Conservation (phyloP, 129 eudicot species). For the Solidago caesia region DNA sequence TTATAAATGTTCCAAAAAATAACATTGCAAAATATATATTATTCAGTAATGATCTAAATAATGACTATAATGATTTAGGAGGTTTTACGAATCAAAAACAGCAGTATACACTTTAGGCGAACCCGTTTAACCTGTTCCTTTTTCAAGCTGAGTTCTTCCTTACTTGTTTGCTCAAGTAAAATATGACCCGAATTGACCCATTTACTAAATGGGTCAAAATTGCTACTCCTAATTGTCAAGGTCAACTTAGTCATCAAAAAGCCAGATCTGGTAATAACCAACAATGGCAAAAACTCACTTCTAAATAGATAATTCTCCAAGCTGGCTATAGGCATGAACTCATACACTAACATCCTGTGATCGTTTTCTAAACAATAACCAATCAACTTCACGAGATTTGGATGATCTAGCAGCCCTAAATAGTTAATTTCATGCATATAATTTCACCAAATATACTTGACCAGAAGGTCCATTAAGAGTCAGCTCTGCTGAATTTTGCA, state of each 20-base stretch:
- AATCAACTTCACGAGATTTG: slow-evolving; percentile 63
- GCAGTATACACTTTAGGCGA: neutral
- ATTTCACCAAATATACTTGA: no score
- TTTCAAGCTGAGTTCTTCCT: neutral
- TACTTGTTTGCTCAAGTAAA: neutral
- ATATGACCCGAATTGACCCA: neutral
- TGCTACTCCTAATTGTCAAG: neutral
- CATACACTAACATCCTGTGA: slow-evolving; percentile 63
- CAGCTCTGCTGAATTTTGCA: no score
- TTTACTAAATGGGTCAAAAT: neutral
- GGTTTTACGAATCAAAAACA: neutral
- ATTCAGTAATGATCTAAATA: no score
- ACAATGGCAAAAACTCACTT: slow-evolving; percentile 47
- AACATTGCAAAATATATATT: no score
- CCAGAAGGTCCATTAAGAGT: no score
- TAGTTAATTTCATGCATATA: slow-evolving; percentile 49
- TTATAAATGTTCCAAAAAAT: no score
- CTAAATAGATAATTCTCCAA: slow-evolving; percentile 74
- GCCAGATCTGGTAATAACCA: neutral
- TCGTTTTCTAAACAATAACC: slow-evolving; percentile 81
- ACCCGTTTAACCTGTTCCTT: neutral
- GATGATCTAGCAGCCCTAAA: slow-evolving; percentile 65
- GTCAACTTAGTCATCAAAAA: neutral
- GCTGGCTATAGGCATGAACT: slow-evolving; percentile 83
- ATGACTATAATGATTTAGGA: neutral